Conservation (phyloP, 108 stramenopile genomes). For the Cyclotella atomus region DNA sequence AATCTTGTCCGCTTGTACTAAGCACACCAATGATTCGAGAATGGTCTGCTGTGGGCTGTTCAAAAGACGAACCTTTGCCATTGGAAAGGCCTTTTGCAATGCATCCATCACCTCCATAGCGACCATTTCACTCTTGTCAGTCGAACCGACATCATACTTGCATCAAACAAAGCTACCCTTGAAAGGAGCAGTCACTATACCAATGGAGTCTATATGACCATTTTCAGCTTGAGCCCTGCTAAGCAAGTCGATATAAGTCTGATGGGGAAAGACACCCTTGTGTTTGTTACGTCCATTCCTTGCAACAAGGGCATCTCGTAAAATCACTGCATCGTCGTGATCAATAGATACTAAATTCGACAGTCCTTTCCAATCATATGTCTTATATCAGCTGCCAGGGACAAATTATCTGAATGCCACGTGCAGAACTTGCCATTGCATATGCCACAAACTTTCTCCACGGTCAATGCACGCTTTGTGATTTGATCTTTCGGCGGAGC, state of each 20-base stretch:
- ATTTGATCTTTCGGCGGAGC: background rate
- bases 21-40: background rate
- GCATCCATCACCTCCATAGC: background rate
- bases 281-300: background rate
- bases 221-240: background rate
- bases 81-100: conserved; percentile 6
- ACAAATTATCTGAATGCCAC: background rate
- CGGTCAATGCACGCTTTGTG: background rate
- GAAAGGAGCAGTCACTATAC: conserved; percentile 9
- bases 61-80: background rate
- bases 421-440: background rate
- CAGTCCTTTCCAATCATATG: background rate
- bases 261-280: conserved; percentile 9
- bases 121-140: background rate
- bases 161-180: background rate
- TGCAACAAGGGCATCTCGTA: background rate
- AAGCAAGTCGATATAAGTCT: background rate
- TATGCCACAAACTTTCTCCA: background rate
- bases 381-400: background rate
- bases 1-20: conserved; percentile 3
- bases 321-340: conserved; percentile 12
- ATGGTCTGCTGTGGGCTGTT: conserved; percentile 5
- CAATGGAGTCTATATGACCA: background rate
- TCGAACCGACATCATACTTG: background rate
- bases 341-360: background rate